Evolutionary conservation across 306 rosid genomes (phyloP).

Genomic region (Prinsepia uniflora): DNA sequence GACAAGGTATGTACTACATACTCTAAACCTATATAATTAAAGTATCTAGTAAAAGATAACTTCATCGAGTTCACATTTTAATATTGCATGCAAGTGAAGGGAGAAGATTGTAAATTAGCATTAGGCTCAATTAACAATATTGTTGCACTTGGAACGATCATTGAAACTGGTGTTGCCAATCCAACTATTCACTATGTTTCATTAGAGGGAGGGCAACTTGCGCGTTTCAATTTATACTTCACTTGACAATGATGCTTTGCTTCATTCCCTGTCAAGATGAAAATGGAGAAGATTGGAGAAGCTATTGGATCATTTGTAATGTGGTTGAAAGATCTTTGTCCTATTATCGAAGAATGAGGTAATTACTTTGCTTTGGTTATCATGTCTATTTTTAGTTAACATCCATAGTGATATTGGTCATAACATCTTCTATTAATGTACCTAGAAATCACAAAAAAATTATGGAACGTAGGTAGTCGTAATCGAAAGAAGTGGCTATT

Average conservation of each 20-base stretch:
- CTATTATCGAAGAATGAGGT: too few species aligned
- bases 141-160: background rate
- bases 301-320: background rate
- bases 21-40: too few species aligned
- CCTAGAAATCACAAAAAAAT: background rate
- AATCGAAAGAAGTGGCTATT: too few species aligned
- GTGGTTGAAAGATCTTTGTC: background rate
- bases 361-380: too few species aligned
- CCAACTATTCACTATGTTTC: background rate
- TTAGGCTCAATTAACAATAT: background rate
- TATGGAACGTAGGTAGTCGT: too few species aligned
- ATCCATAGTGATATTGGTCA: too few species aligned
- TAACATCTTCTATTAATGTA: too few species aligned
- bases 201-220: too few species aligned
- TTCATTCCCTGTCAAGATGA: background rate
- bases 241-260: background rate
- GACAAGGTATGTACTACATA: too few species aligned
- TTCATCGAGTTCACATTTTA: too few species aligned
- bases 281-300: background rate
- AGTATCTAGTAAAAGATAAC: too few species aligned
- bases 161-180: background rate
- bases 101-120: background rate
- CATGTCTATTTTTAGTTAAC: too few species aligned
- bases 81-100: background rate
- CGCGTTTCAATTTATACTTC: background rate